Evolutionary conservation across 345 rosid genomes (phyloP), one percentile per base, ranked within the genome.

Genomic region (Eucalyptus curtisii): DNA sequence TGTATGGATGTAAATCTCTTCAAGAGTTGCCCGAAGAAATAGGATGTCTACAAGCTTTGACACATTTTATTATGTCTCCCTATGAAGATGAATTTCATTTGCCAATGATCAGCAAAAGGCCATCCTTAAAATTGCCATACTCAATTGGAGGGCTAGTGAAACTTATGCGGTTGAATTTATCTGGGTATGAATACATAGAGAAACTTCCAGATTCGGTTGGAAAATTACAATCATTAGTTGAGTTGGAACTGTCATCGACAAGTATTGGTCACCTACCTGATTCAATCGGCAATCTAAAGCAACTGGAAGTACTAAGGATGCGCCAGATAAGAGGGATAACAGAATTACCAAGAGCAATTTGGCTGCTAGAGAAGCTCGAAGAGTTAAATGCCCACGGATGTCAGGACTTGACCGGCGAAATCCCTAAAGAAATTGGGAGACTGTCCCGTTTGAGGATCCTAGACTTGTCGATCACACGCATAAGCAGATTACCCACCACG

Each of bases 361-460:
- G 71, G 33, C 17, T 13, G 10, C 0, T 64, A 5, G 19, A 64
- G 71, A 64, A 64, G 37, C 71, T 64, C 3, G 71, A 64, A 64
- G 19, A 30, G 71, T 64, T 64, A 7, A 3, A 61, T 6, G 33
- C 33, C 0, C 0, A 1, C 0, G 8, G 1, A 30, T 61, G 71
- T 13, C 0, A 0, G 5, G 1, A 61, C 19, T 61, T 61, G 71
- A 30, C 19, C 0, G 19, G 33, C 1, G 17, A 30, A 6, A 61
- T 61, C 4, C 33, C 4, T 13, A 4, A 61, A 30, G 33, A 61
- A 30, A 61, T 61, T 61, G 71, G 33, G 7, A 30, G 33, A 30
- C 2, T 61, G 33, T 61, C 33, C 3, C 8, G 1, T 61, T 61
- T 61, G 71, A 61, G 71, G 9, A 61, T 61, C 71, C 17, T 61